Evolutionary conservation across 2,329 filamentous ascomycete species (phyloP).

Genomic region (Simplicillium sp.): DNA sequence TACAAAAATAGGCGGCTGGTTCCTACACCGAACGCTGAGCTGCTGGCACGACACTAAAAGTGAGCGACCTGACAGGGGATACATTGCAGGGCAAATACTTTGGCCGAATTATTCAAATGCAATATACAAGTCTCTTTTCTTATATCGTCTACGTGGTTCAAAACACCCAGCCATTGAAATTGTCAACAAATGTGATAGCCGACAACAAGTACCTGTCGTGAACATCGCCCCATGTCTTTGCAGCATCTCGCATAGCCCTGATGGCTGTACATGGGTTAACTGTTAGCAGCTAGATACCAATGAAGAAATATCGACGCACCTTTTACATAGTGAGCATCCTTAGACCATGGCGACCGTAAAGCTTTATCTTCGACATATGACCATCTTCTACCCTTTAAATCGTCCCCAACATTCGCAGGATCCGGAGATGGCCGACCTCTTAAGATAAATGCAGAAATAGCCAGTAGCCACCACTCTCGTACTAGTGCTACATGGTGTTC

Average conservation of each 20-base stretch:
- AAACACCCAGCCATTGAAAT: conserved; percentile 59
- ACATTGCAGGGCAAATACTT: too few relatives aligned
- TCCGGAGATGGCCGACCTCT: conserved; percentile 66
- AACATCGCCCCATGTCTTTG: conserved; percentile 64
- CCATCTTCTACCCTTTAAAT: conserved; percentile 64
- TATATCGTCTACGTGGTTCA: conserved; percentile 9
- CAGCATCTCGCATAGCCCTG: conserved; percentile 65
- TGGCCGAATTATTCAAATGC: too few relatives aligned
- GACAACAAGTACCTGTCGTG: conserved; percentile 56
- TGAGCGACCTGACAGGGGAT: too few relatives aligned
- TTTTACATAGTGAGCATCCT: conserved; percentile 81
- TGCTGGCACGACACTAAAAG: too few relatives aligned
- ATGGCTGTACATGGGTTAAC: conserved; percentile 36
- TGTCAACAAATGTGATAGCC: conserved; percentile 63
- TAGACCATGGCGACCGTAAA: conserved; percentile 54
- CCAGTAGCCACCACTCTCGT: conserved; percentile 83
- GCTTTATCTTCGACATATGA: conserved; percentile 64
- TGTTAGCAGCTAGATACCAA: neutral
- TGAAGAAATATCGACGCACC: conserved; percentile 31
- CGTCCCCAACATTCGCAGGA: conserved; percentile 48
- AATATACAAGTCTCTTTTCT: too few relatives aligned
- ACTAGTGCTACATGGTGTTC: conserved; percentile 66
- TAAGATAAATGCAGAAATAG: conserved; percentile 66
- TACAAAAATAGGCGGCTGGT: too few relatives aligned
- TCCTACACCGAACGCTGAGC: too few relatives aligned